phyloP scores from a whole-genome alignment of 2,329 filamentous ascomycete genomes.

The Westerdykella sp. region DNA sequence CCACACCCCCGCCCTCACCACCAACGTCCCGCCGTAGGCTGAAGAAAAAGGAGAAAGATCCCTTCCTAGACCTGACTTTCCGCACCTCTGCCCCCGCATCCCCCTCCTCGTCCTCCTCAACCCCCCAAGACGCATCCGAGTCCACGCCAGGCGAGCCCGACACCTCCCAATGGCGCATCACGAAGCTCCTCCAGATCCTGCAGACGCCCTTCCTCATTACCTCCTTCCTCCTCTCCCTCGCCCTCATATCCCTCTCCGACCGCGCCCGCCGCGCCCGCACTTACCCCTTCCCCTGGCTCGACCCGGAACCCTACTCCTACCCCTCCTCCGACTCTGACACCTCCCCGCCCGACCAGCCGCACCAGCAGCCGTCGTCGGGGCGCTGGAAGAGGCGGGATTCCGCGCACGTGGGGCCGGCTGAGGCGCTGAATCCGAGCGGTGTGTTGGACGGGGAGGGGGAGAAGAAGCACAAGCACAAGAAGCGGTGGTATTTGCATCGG shows the following conservation, averaged over 20 bases:
- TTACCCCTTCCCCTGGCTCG: conserved; percentile 29
- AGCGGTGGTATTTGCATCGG: conserved; percentile 31
- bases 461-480: conserved; percentile 3
- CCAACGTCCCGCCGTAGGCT: conserved; percentile 13
- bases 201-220: conserved; percentile 59
- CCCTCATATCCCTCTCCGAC: conserved; percentile 55
- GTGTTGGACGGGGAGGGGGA: neutral
- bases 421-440: conserved; percentile 2
- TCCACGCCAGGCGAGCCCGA: conserved; percentile 13
- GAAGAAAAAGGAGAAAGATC: conserved; percentile 21
- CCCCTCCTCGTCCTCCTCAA: conserved; percentile 14
- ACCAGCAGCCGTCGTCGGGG: conserved; percentile 20
- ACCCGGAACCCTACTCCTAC: conserved; percentile 40
- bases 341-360: conserved; percentile 5
- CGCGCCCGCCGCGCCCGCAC: conserved; percentile 43
- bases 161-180: conserved; percentile 13
- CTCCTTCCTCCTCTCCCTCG: conserved; percentile 60
- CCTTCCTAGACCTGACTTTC: conserved; percentile 26
- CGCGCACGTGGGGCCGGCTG: conserved; percentile 18
- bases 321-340: no score
- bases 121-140: conserved; percentile 15
- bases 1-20: conserved; percentile 27
- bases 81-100: conserved; percentile 12
- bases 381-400: neutral
- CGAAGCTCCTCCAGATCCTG: conserved; percentile 38